phyloP scores from a whole-genome alignment of 176 grass and related monocot species.

The Carex scoparia region DNA sequence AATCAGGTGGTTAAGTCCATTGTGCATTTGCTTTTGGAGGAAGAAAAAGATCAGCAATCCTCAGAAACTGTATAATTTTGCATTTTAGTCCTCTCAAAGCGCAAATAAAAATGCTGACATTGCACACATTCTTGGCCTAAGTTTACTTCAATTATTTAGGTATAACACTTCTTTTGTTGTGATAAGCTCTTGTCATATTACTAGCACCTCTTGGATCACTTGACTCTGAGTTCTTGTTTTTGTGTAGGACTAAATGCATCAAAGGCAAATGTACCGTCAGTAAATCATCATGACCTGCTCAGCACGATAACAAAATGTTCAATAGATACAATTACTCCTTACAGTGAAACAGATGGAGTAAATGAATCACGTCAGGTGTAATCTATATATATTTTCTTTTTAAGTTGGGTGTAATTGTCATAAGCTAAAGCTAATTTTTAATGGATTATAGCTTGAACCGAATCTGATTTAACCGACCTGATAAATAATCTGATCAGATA shows the following conservation, averaged over 20 bases:
- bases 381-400: not conserved
- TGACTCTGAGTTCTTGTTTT: not conserved
- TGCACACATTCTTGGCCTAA: not conserved
- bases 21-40: conserved; percentile 85
- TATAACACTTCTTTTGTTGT: not conserved
- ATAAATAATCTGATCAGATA: not conserved
- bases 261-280: not conserved
- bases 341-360: not conserved
- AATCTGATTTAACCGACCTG: not conserved
- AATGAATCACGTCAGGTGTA: not conserved
- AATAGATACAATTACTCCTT: not conserved
- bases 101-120: not conserved
- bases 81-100: not conserved
- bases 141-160: not conserved
- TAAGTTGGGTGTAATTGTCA: not conserved
- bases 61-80: conserved; percentile 33
- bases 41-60: conserved; percentile 67
- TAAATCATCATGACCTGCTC: not conserved
- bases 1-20: conserved; percentile 92
- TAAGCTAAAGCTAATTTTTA: not conserved
- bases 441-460: not conserved
- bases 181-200: conserved; percentile 5
- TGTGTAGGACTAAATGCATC: not conserved
- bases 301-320: not conserved
- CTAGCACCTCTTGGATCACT: not conserved